Base-by-base conservation (phyloP, 176 grass and related monocot genomes). In the Leersia perrieri region DNA sequence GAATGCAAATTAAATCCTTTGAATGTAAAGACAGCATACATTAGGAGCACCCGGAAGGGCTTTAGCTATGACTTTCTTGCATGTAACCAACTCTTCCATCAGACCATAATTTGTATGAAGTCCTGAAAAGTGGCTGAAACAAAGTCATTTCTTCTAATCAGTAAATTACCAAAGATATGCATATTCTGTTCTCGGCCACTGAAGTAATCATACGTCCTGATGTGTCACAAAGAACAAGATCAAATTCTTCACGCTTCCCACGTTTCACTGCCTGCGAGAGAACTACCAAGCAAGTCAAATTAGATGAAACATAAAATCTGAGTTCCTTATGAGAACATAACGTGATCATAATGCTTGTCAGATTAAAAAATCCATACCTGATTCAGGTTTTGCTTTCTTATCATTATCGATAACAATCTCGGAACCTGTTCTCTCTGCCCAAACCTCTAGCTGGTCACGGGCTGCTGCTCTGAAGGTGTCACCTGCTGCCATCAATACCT, bases 61-160 rank as follows among this genome's bases (percentile, higher is more conserved):
- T 91, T 93, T 95, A 74, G 83, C 78, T 34, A 99, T 55, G 76
- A 92, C 84, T 88, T 95, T 95, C 80, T 90, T 99, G 85, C 90
- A 99, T 26, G 93, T 76, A 82, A 93, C 89, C 38, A 95, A 70
- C 79, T 99, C 96, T 82, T 99, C 93, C 96, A 99, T 98, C 27
- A 98, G 73, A 68, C 91, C 94, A 68, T 95, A 99, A 78, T 95
- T 99, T 86, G 96, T 99, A 88, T 95, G 96, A 76, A 99, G 90
- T 53, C 96, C 96, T 99, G 86, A 4, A 73, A 33, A 68, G 87
- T 20, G 18, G 34, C 3, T 27, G 45, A 60, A 40, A 60, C 33
- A 31, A 3, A 66, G 20, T 78, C n/a, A 82, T 3, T 81, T 72
- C 11, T 18, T 9, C 2, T 29, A 26, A 38, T 33, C 71, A 60